Percentiles rank a stretch among this genome's conserved stretches.
These are phyloP conservation scores for Tetrahymena borealis DNA, from an alignment of 73 alveolate genomes.

Conservation along the genomic window DNA sequence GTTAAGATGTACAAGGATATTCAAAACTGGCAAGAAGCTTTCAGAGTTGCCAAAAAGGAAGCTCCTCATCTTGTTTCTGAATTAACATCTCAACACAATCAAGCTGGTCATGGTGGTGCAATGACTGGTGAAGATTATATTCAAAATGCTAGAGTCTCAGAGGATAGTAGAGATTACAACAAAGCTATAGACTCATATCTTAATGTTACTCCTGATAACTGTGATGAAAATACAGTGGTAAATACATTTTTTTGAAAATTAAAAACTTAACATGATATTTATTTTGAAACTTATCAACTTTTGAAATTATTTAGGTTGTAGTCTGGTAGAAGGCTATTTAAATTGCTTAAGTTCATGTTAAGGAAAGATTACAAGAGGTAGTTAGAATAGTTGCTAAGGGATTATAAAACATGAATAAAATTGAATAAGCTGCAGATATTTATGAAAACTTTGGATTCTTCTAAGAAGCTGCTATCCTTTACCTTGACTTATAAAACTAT, in stretches of 20 bases:
- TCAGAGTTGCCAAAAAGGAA: conserved; percentile 94
- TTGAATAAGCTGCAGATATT: conserved; percentile 91
- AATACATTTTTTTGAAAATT: background rate
- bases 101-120: conserved; percentile 50
- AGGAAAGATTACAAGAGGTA: conserved; percentile 89
- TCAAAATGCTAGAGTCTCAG: conserved; percentile 93
- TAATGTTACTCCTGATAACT: conserved; percentile 84
- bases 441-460: conserved; percentile 91
- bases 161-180: conserved; percentile 88
- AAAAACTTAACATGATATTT: too few relatives aligned
- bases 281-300: too few relatives aligned
- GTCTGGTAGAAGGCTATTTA: conserved; percentile 92
- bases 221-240: conserved; percentile 72
- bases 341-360: conserved; percentile 89
- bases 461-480: conserved; percentile 91
- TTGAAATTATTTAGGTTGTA: conserved; percentile 26
- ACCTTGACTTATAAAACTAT: conserved; percentile 70
- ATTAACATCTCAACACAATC: conserved; percentile 64
- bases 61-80: conserved; percentile 95
- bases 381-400: conserved; percentile 86
- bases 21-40: conserved; percentile 81
- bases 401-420: conserved; percentile 73
- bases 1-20: conserved; percentile 87
- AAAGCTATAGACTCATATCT: conserved; percentile 93
- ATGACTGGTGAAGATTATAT: conserved; percentile 73